Evolutionary conservation across 306 rosid genomes (phyloP).

Genomic region (Aeschynomene evenia): DNA sequence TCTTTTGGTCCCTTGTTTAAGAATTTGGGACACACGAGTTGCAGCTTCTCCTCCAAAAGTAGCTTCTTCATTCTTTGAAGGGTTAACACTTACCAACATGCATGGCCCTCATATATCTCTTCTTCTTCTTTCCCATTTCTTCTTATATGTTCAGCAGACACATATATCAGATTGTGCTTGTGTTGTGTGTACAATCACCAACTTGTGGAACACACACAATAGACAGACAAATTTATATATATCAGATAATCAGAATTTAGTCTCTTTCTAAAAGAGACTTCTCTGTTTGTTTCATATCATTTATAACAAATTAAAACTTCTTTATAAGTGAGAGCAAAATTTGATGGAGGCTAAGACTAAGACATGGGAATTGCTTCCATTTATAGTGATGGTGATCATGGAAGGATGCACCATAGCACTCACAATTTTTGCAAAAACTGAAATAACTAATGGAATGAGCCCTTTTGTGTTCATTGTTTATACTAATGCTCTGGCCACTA

Average conservation of each 20-base stretch:
- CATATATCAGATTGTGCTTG: neutral
- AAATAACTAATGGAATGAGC: slow-evolving; percentile 63
- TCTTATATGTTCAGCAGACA: slow-evolving; percentile 15
- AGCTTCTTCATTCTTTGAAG: slow-evolving; percentile 41
- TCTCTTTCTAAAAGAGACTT: neutral
- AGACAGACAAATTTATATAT: neutral
- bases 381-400: slow-evolving; percentile 58
- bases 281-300: neutral
- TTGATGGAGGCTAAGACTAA: slow-evolving; percentile 33
- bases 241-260: neutral
- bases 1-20: slow-evolving; percentile 33
- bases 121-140: slow-evolving; percentile 26
- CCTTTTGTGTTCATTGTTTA: slow-evolving; percentile 71
- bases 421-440: slow-evolving; percentile 66
- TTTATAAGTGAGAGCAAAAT: neutral
- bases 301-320: neutral
- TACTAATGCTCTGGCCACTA: slow-evolving; percentile 54
- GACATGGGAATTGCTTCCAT: slow-evolving; percentile 44
- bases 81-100: slow-evolving; percentile 29
- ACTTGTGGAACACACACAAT: neutral
- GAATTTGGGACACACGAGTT: slow-evolving; percentile 42
- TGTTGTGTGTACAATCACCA: slow-evolving; percentile 26
- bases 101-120: slow-evolving; percentile 18
- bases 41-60: slow-evolving; percentile 46
- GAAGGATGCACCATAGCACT: slow-evolving; percentile 68